Evolutionary conservation across 208 protist species (phyloP).

Genomic region (Leptomonas pyrrhocoris): DNA sequence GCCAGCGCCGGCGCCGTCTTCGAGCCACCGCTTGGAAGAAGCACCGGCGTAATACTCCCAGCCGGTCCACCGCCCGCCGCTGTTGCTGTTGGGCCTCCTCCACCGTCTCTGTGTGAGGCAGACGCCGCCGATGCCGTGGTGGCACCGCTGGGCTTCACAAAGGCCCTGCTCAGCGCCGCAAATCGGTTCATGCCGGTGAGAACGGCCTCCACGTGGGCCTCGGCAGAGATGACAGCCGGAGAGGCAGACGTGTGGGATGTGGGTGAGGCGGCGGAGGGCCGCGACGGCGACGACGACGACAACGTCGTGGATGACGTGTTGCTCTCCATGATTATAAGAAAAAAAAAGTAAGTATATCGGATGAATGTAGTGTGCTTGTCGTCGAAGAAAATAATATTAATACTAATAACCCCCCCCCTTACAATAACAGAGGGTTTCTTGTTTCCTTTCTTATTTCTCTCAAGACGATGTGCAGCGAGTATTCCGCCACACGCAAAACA

Average conservation of each 20-base stretch:
- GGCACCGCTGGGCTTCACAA: constrained; percentile 10
- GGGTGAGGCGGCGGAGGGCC: neutral
- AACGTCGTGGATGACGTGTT: neutral
- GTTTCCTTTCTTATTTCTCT: too few species aligned
- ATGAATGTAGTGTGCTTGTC: too few species aligned
- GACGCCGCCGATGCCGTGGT: neutral
- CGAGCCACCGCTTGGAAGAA: neutral
- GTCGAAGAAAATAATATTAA: too few species aligned
- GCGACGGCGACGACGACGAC: neutral
- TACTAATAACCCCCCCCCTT: too few species aligned
- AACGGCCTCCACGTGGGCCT: constrained; percentile 12
- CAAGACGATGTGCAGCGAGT: too few species aligned
- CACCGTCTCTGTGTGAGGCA: neutral
- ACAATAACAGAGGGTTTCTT: too few species aligned
- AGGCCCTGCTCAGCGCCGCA: constrained; percentile 22
- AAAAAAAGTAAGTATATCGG: constrained; percentile 13
- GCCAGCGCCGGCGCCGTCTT: constrained; percentile 7
- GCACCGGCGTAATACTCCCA: neutral
- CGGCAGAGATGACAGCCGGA: neutral
- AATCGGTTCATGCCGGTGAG: constrained; percentile 24
- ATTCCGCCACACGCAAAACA: too few species aligned
- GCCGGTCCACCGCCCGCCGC: neutral
- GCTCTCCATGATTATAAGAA: neutral
- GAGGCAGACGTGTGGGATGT: neutral
- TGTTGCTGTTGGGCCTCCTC: neutral